A percentile compares a stretch with the other conserved stretches of the same genome.
phyloP scores from a whole-genome alignment of 345 rosid species.

The Lagerstroemia speciosa region DNA sequence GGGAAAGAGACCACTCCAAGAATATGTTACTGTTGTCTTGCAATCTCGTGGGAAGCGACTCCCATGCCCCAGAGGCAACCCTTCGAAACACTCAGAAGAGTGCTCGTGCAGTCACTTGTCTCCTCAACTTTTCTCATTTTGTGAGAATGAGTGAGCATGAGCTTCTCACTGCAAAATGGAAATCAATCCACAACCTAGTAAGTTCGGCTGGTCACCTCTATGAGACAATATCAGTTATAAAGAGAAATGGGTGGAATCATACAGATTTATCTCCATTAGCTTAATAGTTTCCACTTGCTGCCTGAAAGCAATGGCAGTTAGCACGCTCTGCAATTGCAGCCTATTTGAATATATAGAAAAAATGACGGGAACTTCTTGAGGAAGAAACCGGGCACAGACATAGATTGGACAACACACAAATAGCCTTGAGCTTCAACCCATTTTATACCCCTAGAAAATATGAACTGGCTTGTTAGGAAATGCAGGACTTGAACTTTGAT shows the following conservation, averaged over 20 bases:
- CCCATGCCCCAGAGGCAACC: conserved; percentile 45
- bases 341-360: conserved; percentile 26
- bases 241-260: conserved; percentile 19
- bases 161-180: conserved; percentile 58
- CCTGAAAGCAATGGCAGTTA: conserved; percentile 50
- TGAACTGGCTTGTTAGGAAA: background rate
- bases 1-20: conserved; percentile 94
- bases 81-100: background rate
- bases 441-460: background rate
- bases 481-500: background rate
- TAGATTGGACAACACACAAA: background rate
- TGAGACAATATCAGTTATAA: background rate
- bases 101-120: conserved; percentile 29
- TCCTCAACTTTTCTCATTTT: conserved; percentile 88
- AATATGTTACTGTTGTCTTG: conserved; percentile 89
- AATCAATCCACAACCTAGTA: too few relatives aligned
- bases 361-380: background rate
- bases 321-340: conserved; percentile 84
- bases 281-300: conserved; percentile 86
- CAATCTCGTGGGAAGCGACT: conserved; percentile 77
- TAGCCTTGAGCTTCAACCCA: too few relatives aligned
- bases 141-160: conserved; percentile 77
- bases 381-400: background rate
- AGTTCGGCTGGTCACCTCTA: too few relatives aligned
- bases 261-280: conserved; percentile 95